These are phyloP conservation scores for Jacaranda mimosifolia DNA, from an alignment of 257 asterid species.

Conservation along the genomic window DNA sequence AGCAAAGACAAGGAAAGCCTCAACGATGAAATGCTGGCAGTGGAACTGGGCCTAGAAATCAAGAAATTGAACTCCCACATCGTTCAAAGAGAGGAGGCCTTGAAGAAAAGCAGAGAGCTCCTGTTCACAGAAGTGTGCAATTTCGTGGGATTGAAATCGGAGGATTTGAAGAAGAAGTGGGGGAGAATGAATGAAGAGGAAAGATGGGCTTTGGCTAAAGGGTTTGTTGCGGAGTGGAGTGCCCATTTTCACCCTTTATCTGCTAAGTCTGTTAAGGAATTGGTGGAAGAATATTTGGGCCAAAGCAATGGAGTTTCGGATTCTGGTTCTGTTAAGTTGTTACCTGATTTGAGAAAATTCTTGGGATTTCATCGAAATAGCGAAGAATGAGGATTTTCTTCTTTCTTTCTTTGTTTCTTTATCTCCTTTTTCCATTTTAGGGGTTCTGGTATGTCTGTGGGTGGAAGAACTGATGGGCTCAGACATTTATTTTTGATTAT, in stretches of 20 bases:
- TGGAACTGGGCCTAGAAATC: slow-evolving; percentile 54
- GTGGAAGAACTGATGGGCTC: not conserved
- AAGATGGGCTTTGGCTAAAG: slow-evolving; percentile 52
- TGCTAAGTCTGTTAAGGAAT: slow-evolving; percentile 64
- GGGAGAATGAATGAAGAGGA: slow-evolving; percentile 66
- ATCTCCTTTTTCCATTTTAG: not conserved
- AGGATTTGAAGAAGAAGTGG: slow-evolving; percentile 71
- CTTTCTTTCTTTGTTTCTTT: not conserved
- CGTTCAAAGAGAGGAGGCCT: slow-evolving; percentile 63
- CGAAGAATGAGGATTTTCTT: slow-evolving; percentile 2
- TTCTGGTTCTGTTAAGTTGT: slow-evolving; percentile 43
- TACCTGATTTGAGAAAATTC: slow-evolving; percentile 54
- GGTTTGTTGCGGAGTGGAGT: slow-evolving; percentile 77
- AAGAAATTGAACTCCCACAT: slow-evolving; percentile 46
- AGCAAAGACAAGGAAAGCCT: slow-evolving; percentile 45
- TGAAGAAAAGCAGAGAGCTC: slow-evolving; percentile 72
- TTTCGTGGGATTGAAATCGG: slow-evolving; percentile 58
- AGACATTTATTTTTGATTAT: not conserved
- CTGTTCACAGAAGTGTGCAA: slow-evolving; percentile 65
- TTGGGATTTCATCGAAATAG: slow-evolving; percentile 52
- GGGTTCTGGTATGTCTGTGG: not conserved
- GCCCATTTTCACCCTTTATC: slow-evolving; percentile 79
- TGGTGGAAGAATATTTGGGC: slow-evolving; percentile 67
- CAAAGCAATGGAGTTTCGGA: slow-evolving; percentile 20
- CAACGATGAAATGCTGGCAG: slow-evolving; percentile 57